A percentile compares a stretch with the other conserved stretches of the same genome.
phyloP scores from a whole-genome alignment of 2,329 filamentous ascomycete species.

The Aspergillus sp. region DNA sequence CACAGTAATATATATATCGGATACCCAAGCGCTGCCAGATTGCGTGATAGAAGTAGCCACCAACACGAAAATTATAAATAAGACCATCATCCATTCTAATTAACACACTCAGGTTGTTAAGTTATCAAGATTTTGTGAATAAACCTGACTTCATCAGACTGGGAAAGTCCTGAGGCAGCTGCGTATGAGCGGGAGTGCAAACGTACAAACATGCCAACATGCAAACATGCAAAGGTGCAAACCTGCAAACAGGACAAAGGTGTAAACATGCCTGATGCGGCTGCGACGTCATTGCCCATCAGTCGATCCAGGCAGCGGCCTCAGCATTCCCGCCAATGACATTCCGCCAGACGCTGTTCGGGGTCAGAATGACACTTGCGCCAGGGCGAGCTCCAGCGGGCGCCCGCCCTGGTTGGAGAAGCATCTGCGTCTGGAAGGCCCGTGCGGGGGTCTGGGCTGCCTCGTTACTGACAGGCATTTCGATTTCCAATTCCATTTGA shows the following conservation, averaged over 20 bases:
- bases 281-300: not conserved
- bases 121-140: too few relatives aligned
- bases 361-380: not conserved
- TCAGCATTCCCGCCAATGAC: not conserved
- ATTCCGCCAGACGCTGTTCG: too few relatives aligned
- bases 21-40: too few relatives aligned
- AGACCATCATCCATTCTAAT: too few relatives aligned
- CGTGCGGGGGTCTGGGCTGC: conserved; percentile 3
- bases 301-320: not conserved
- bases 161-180: too few relatives aligned
- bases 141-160: too few relatives aligned
- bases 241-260: not conserved
- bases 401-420: not conserved
- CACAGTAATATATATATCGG: too few relatives aligned
- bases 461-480: conserved; percentile 8
- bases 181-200: too few relatives aligned
- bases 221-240: not conserved
- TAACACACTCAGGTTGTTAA: too few relatives aligned
- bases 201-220: not conserved
- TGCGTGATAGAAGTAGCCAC: too few relatives aligned
- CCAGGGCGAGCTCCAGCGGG: not conserved
- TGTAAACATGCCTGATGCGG: not conserved
- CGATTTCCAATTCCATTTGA: conserved; percentile 9
- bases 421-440: not conserved
- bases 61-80: too few relatives aligned